Evolutionary conservation across 192 early-diverging fungal genomes (phyloP).

Genomic region (Backusella macrospora): DNA sequence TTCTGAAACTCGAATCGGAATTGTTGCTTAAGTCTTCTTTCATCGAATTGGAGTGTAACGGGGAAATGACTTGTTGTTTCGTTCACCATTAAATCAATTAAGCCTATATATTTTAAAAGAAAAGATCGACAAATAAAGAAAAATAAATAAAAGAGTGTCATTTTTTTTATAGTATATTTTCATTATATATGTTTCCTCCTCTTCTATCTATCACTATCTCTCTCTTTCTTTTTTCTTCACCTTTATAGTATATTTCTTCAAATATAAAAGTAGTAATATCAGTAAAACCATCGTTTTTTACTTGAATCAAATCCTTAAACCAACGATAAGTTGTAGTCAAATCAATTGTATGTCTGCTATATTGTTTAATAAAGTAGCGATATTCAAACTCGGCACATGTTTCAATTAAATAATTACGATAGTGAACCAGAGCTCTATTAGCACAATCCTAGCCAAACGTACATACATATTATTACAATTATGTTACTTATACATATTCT

Average conservation of each 20-base stretch:
- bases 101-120: neutral
- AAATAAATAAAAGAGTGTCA: no score
- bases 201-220: no score
- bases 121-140: no score
- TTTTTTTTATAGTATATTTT: no score
- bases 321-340: neutral
- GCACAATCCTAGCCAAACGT: constrained; percentile 37
- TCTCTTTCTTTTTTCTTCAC: neutral
- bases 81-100: neutral
- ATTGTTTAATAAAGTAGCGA: constrained; percentile 8
- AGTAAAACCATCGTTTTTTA: neutral
- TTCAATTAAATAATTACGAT: constrained; percentile 44
- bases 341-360: neutral
- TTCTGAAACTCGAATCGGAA: constrained; percentile 50
- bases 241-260: constrained; percentile 7
- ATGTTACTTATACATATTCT: neutral
- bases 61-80: constrained; percentile 4
- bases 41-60: constrained; percentile 41
- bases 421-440: constrained; percentile 41
- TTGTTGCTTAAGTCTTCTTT: constrained; percentile 38
- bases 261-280: neutral
- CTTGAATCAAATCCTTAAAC: neutral
- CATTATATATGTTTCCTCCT: no score
- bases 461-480: no score
- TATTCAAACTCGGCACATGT: constrained; percentile 46